Evolutionary conservation across 495 filamentous ascomycete species (phyloP).

Genomic region (Xylaria sp.): DNA sequence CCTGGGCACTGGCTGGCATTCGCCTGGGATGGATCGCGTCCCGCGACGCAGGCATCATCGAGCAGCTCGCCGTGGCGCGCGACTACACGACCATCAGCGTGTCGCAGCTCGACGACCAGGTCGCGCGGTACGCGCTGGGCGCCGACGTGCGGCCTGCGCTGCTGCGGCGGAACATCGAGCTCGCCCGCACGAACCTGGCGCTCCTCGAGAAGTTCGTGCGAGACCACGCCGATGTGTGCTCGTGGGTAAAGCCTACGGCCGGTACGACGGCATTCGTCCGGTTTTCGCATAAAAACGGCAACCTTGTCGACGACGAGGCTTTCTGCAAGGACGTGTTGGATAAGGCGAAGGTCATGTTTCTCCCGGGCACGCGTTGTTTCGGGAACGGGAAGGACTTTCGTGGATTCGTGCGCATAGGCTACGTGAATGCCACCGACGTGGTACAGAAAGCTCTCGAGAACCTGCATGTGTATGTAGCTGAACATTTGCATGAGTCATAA

Average conservation of each 20-base stretch:
- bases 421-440: slow-evolving; percentile 74
- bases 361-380: slow-evolving; percentile 80
- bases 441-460: slow-evolving; percentile 70
- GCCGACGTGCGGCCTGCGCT: slow-evolving; percentile 69
- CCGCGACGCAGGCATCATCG: slow-evolving; percentile 66
- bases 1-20: slow-evolving; percentile 84
- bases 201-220: slow-evolving; percentile 73
- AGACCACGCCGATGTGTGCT: slow-evolving; percentile 65
- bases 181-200: slow-evolving; percentile 74
- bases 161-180: slow-evolving; percentile 69
- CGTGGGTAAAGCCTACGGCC: slow-evolving; percentile 75
- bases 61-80: slow-evolving; percentile 68
- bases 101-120: slow-evolving; percentile 78
- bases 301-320: slow-evolving; percentile 70
- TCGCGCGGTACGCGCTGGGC: slow-evolving; percentile 77
- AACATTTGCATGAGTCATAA: slow-evolving; percentile 24
- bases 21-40: slow-evolving; percentile 85
- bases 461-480: slow-evolving; percentile 64
- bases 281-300: slow-evolving; percentile 67
- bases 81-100: slow-evolving; percentile 91
- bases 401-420: slow-evolving; percentile 83
- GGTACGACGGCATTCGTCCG: slow-evolving; percentile 85
- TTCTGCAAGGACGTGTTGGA: slow-evolving; percentile 76
- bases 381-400: slow-evolving; percentile 71
- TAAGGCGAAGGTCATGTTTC: slow-evolving; percentile 77